Evolutionary conservation across 352 stramenopile species (phyloP), one percentile per base, ranked within the genome.

Genomic region (Phytopythium sindhum): DNA sequence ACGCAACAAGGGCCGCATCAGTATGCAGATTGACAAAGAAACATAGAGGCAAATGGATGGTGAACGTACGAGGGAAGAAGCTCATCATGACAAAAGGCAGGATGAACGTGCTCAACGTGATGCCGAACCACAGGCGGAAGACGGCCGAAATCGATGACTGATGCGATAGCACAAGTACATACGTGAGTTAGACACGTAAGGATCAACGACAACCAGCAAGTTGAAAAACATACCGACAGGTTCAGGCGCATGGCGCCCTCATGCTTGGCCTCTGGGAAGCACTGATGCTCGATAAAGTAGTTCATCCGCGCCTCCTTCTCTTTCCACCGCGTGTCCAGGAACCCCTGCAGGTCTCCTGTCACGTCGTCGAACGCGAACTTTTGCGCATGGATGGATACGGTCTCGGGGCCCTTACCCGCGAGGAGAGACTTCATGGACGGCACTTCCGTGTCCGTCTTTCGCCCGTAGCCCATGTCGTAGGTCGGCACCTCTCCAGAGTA

Each of bases 381-480:
- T 33, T 73, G 67, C 6, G 73, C 74, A 63, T 93, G 80, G 15
- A 94, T 76, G 2, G 81, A 70, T 17, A 93, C 80, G 24, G 70
- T 64, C 6, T 54, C 45, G 0, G 81, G 83, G 2, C 70, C 75
- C 57, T 88, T 83, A 17, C 84, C 77, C 1, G 81, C 84, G 35
- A 91, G 63, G 10, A 95, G 57, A 9, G 73, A 74, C 74, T 89
- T 86, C 85, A 95, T 93, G 23, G 82, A 92, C 44, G 91, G 91
- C 57, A 97, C 75, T 37, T 84, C 72, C 8, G 79, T 90, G 64
- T 97, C 91, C 17, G 66, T 72, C 59, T 93, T 91, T 29, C 91
- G 81, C 28, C 66, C 66, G 69, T 97, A 97, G 24, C 91, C 90
- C 88, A 97, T 96, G 12, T 93, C 87, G 50, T 75, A 96, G 17